A percentile compares a stretch with the other conserved stretches of the same genome.
These are phyloP conservation scores for Capsicum chinense DNA, from an alignment of 257 asterid species.

Conservation along the genomic window DNA sequence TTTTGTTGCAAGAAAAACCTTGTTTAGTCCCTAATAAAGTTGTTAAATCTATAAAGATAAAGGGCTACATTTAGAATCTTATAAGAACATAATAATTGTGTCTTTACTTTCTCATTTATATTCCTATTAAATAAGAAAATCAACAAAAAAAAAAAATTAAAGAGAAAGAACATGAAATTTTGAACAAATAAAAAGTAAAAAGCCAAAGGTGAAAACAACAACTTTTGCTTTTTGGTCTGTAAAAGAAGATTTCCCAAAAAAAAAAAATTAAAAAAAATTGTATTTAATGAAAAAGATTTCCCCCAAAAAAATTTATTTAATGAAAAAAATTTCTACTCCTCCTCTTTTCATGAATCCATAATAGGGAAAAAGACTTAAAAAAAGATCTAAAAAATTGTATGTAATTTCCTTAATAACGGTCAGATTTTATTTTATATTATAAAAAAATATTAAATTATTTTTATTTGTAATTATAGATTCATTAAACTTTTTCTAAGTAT, in stretches of 20 bases:
- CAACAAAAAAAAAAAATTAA: neutral
- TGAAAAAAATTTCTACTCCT: neutral
- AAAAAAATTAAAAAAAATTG: neutral
- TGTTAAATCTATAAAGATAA: neutral
- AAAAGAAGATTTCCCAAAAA: neutral
- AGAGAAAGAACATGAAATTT: conserved; percentile 21
- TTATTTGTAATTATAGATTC: neutral
- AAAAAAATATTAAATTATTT: neutral
- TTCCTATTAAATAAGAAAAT: conserved; percentile 20
- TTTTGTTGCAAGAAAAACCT: too few species aligned
- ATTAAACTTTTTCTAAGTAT: neutral
- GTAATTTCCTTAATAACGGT: neutral
- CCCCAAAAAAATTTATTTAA: neutral
- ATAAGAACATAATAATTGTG: conserved; percentile 18
- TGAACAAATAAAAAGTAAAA: conserved; percentile 36
- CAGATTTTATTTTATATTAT: neutral
- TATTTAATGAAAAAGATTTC: neutral
- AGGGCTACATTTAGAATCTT: conserved; percentile 16
- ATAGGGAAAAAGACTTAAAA: neutral
- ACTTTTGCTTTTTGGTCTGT: conserved; percentile 50
- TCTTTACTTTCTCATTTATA: neutral
- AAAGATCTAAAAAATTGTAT: neutral
- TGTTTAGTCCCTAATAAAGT: neutral
- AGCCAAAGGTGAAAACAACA: conserved; percentile 39
- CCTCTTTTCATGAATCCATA: conserved; percentile 7